phyloP scores from a whole-genome alignment of 1,139 yeast species.

The Nematodospora anomalae region DNA sequence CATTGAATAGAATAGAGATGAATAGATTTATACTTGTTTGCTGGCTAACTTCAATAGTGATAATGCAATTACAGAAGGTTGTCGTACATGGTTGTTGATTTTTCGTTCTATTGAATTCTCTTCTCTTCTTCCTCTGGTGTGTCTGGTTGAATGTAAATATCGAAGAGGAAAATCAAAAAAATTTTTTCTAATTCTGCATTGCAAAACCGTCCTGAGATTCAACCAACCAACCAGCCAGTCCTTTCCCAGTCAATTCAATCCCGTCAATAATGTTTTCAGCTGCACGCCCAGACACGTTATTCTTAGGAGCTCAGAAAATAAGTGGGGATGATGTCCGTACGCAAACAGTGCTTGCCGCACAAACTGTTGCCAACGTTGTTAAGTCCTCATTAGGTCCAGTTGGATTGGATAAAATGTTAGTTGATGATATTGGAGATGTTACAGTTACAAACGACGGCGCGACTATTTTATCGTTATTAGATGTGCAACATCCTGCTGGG shows the following conservation, averaged over 20 bases:
- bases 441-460: slow-evolving; percentile 99
- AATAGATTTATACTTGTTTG: no score
- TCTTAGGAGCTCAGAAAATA: slow-evolving; percentile 93
- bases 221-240: background rate
- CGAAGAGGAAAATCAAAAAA: slow-evolving; percentile 1
- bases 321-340: slow-evolving; percentile 96
- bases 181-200: background rate
- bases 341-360: slow-evolving; percentile 94
- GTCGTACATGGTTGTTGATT: no score
- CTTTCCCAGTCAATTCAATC: background rate
- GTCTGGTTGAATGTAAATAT: no score
- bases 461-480: slow-evolving; percentile 83
- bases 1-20: no score
- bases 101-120: background rate
- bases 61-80: no score
- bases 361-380: slow-evolving; percentile 95
- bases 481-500: slow-evolving; percentile 99
- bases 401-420: slow-evolving; percentile 97
- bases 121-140: slow-evolving; percentile 2
- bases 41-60: no score
- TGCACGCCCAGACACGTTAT: slow-evolving; percentile 87
- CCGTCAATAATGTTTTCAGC: slow-evolving; percentile 42
- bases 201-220: background rate
- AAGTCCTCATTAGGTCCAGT: slow-evolving; percentile 97
- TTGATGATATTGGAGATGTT: slow-evolving; percentile 98